Conservation (phyloP, 495 filamentous ascomycete genomes). For the Penicillium canariense region DNA sequence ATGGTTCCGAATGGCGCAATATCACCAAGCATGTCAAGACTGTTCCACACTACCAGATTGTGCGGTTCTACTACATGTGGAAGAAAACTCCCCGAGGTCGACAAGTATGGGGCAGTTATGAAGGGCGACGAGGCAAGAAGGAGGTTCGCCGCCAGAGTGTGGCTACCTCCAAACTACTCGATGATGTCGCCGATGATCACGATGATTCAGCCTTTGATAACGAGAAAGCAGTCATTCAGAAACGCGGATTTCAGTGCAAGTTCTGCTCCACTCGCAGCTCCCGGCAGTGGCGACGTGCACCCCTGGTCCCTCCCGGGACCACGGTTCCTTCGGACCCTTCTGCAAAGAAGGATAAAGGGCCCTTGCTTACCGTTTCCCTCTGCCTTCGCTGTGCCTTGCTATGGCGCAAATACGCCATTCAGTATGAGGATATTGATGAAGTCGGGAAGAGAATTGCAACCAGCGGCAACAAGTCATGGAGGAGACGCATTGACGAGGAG, state of each 20-base stretch:
- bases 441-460: constrained; percentile 83
- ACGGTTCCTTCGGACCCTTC: constrained; percentile 66
- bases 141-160: constrained; percentile 62
- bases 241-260: constrained; percentile 89
- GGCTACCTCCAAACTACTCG: constrained; percentile 64
- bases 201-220: constrained; percentile 97
- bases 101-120: constrained; percentile 86
- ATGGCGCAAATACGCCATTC: constrained; percentile 93
- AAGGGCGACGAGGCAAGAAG: constrained; percentile 84
- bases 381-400: constrained; percentile 86
- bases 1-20: constrained; percentile 82
- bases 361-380: constrained; percentile 75
- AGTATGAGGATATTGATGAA: constrained; percentile 95
- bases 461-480: constrained; percentile 81
- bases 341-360: constrained; percentile 68
- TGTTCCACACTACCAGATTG: constrained; percentile 70
- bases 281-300: constrained; percentile 89
- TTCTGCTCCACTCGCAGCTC: constrained; percentile 80
- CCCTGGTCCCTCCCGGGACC: constrained; percentile 68
- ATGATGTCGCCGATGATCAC: constrained; percentile 88
- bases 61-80: constrained; percentile 96
- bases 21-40: constrained; percentile 79
- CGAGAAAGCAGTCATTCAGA: constrained; percentile 74
- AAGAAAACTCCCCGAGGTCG: constrained; percentile 88
- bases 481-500: constrained; percentile 87